A percentile compares a stretch with the other conserved stretches of the same genome.
phyloP scores from a whole-genome alignment of 768 basidiomycete genomes.

The Boletales sp. region DNA sequence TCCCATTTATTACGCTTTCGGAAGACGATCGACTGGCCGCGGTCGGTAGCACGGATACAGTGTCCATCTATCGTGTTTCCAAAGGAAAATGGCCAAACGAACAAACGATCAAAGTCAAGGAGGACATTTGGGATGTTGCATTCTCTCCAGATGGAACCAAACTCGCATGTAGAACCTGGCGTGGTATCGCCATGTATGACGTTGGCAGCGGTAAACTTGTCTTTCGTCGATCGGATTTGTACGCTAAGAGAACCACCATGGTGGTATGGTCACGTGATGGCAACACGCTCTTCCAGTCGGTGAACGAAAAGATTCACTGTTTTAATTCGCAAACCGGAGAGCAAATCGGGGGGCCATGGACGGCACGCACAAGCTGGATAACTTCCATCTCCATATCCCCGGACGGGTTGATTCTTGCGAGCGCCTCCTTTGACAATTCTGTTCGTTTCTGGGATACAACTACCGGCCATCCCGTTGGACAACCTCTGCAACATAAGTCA shows the following conservation, averaged over 20 bases:
- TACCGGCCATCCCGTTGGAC: too few relatives aligned
- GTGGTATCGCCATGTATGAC: background rate
- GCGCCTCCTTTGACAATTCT: too few relatives aligned
- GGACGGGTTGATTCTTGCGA: too few relatives aligned
- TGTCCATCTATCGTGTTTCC: background rate
- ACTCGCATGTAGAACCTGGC: background rate
- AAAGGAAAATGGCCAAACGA: background rate
- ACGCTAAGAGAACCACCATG: too few relatives aligned
- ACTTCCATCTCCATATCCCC: background rate
- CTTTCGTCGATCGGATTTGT: too few relatives aligned
- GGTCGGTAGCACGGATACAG: too few relatives aligned
- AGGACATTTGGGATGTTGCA: background rate
- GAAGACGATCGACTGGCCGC: slow-evolving; percentile 1
- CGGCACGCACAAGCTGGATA: slow-evolving; percentile 8
- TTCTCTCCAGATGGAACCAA: slow-evolving; percentile 5
- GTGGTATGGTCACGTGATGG: slow-evolving; percentile 15
- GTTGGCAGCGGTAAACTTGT: background rate
- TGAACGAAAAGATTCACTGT: background rate
- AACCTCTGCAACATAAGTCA: too few relatives aligned
- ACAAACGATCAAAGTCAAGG: background rate
- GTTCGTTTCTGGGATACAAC: too few relatives aligned
- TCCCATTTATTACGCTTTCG: background rate
- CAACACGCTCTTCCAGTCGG: background rate
- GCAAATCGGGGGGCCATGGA: slow-evolving; percentile 7
- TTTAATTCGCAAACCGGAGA: slow-evolving; percentile 1